Percentiles rank a stretch among this genome's conserved stretches.
Conservation (phyloP, 805 yeast species). For the Lachancea thermotolerans region DNA sequence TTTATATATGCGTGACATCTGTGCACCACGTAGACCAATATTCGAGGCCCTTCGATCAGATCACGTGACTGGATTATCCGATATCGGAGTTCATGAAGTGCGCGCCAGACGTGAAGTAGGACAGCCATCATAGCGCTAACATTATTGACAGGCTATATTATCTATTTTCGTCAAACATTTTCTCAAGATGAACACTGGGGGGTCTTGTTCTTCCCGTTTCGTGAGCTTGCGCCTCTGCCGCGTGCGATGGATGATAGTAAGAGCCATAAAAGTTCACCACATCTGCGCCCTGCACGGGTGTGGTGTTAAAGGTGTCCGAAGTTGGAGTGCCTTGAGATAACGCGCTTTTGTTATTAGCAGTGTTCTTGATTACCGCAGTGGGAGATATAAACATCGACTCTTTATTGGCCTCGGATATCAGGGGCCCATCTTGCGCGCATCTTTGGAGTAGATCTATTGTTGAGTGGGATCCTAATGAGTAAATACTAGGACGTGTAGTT, state of each 20-base stretch:
- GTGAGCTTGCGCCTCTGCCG: not conserved
- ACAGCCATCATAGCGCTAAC: not conserved
- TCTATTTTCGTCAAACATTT: conserved; percentile 33
- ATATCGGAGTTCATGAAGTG: too few species aligned
- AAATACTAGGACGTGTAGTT: conserved; percentile 22
- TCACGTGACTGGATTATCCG: not conserved
- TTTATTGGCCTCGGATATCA: conserved; percentile 23
- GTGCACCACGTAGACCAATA: not conserved
- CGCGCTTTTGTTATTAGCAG: conserved; percentile 10
- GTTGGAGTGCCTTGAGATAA: conserved; percentile 11
- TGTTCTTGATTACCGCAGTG: conserved; percentile 35
- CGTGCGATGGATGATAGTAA: not conserved
- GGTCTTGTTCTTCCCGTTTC: conserved; percentile 32
- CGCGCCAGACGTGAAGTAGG: too few species aligned
- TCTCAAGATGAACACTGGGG: conserved; percentile 45
- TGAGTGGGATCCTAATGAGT: conserved; percentile 29
- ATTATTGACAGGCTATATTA: not conserved
- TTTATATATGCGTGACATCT: not conserved
- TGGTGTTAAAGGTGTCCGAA: not conserved
- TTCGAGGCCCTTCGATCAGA: too few species aligned
- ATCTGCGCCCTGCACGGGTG: conserved; percentile 1
- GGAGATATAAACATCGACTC: conserved; percentile 49
- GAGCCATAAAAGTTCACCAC: not conserved
- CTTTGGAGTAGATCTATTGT: conserved; percentile 21
- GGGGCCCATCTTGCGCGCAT: conserved; percentile 1